Evolutionary conservation across 306 rosid genomes (phyloP).

Genomic region (Neltuma alba): DNA sequence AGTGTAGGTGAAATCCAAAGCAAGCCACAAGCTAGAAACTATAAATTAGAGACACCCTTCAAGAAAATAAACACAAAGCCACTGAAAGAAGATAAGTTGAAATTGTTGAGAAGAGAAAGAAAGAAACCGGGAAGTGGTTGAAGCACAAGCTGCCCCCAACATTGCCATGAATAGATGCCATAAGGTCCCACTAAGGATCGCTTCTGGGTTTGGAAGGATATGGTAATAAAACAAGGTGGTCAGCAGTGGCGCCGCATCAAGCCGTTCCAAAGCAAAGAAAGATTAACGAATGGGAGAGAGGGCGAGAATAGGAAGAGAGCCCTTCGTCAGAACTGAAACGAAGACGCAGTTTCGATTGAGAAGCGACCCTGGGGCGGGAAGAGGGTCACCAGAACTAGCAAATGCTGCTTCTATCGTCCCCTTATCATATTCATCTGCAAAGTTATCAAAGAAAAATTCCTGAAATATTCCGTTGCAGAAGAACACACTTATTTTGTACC

Average conservation of each 20-base stretch:
- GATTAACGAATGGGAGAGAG: not conserved
- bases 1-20: conserved; percentile 11
- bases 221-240: not conserved
- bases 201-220: not conserved
- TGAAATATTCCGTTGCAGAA: not conserved
- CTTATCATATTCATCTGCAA: not conserved
- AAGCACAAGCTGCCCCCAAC: conserved; percentile 52
- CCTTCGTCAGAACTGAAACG: not conserved
- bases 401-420: not conserved
- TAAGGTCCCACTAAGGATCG: conserved; percentile 22
- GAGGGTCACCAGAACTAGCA: not conserved
- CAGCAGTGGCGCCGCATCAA: not conserved
- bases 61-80: not conserved
- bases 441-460: not conserved
- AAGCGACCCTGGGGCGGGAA: not conserved
- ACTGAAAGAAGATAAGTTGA: not conserved
- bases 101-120: not conserved
- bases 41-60: conserved; percentile 20
- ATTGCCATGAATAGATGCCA: conserved; percentile 50
- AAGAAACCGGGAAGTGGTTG: conserved; percentile 43
- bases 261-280: not conserved
- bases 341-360: not conserved
- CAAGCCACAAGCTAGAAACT: conserved; percentile 7
- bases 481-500: not conserved
- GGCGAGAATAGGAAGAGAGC: not conserved